Evolutionary conservation across 345 rosid genomes (phyloP).

Genomic region (Alliaria petiolata): DNA sequence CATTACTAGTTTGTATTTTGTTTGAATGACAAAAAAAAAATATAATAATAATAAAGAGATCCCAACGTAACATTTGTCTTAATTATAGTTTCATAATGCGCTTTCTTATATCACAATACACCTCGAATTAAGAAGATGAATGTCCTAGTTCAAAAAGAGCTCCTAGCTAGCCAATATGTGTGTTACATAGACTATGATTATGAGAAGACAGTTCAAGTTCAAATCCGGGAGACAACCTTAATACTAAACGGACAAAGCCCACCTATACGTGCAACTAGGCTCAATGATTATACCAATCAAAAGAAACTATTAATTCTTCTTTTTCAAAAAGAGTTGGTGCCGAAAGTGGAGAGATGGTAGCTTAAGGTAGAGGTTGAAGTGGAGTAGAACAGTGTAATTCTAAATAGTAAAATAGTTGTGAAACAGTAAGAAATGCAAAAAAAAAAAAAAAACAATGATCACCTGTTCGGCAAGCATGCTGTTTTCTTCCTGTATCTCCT

Average conservation of each 20-base stretch:
- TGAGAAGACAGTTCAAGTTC: constrained; percentile 10
- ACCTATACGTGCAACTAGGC: constrained; percentile 15
- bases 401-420: constrained; percentile 19
- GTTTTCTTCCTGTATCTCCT: constrained; percentile 60
- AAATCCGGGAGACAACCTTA: constrained; percentile 31
- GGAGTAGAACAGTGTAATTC: constrained; percentile 18
- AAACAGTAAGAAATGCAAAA: constrained; percentile 8
- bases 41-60: too few relatives aligned
- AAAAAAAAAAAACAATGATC: constrained; percentile 21
- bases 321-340: constrained; percentile 15
- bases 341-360: constrained; percentile 20
- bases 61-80: background rate
- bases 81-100: background rate
- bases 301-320: background rate
- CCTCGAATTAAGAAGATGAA: background rate
- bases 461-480: constrained; percentile 68
- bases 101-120: background rate
- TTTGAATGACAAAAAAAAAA: too few relatives aligned
- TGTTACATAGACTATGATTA: constrained; percentile 3
- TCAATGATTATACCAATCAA: constrained; percentile 25
- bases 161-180: background rate
- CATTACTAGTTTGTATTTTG: too few relatives aligned
- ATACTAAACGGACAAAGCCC: constrained; percentile 32
- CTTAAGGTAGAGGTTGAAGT: constrained; percentile 18
- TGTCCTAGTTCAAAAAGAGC: background rate